Percentiles rank a stretch among this genome's conserved stretches.
Conservation (phyloP, 2,329 filamentous ascomycete genomes). For the Sarocladiaceae sp. region DNA sequence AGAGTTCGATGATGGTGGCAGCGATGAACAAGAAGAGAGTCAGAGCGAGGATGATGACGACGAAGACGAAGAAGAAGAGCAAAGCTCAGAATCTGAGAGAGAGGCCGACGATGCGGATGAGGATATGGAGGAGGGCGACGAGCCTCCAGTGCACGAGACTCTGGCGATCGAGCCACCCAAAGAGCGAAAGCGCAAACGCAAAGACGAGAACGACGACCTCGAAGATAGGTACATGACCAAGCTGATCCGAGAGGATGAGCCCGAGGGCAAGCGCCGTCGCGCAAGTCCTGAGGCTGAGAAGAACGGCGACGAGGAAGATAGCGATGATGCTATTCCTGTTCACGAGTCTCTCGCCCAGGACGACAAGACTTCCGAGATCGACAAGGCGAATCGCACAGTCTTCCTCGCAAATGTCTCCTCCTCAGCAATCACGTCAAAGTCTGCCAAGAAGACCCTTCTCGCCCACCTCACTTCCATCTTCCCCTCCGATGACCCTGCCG, state of each 20-base stretch:
- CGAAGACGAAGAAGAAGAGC: conserved; percentile 24
- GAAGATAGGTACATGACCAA: conserved; percentile 65
- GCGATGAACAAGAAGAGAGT: conserved; percentile 21
- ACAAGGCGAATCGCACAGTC: conserved; percentile 83
- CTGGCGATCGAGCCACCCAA: conserved; percentile 25
- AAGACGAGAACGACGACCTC: conserved; percentile 61
- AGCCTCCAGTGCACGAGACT: conserved; percentile 29
- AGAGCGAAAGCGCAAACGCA: conserved; percentile 60
- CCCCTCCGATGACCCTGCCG: conserved; percentile 39
- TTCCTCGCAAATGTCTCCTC: conserved; percentile 90
- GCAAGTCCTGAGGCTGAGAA: conserved; percentile 29
- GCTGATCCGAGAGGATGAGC: conserved; percentile 52
- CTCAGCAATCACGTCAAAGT: conserved; percentile 74
- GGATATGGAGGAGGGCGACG: conserved; percentile 24
- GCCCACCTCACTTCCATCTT: conserved; percentile 75
- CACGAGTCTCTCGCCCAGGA: conserved; percentile 52
- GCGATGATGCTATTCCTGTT: conserved; percentile 38
- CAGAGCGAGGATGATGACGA: conserved; percentile 24
- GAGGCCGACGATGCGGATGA: conserved; percentile 26
- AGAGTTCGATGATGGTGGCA: conserved; percentile 15
- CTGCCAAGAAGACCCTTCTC: conserved; percentile 70
- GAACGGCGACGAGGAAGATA: conserved; percentile 35
- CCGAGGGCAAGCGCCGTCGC: conserved; percentile 43
- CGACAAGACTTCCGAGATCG: conserved; percentile 57
- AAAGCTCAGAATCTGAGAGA: conserved; percentile 32